These are phyloP conservation scores for Drechmeria coniospora DNA, from an alignment of 2,329 filamentous ascomycete genomes.

Conservation along the genomic window DNA sequence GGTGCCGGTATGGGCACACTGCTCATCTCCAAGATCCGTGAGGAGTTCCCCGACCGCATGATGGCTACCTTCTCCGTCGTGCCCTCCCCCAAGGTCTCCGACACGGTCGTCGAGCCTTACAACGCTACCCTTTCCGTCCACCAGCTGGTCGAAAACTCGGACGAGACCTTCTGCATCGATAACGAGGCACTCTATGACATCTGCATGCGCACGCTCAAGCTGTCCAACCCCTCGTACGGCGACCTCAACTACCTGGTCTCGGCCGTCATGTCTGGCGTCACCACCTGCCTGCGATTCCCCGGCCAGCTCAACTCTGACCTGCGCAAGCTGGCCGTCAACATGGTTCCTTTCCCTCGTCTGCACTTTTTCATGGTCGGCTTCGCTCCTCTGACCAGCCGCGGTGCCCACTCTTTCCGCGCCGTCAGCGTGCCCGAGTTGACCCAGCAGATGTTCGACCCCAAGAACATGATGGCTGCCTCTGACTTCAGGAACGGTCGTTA, in stretches of 20 bases:
- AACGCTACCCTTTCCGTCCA: conserved; percentile 98
- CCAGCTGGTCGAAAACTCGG: conserved; percentile 99
- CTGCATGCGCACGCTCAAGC: conserved; percentile 99
- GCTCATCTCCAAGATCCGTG: conserved; percentile 99
- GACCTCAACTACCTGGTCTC: conserved; percentile 99
- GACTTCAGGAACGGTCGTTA: conserved; percentile 99
- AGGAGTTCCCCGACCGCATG: conserved; percentile 99
- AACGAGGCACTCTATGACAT: conserved; percentile 99
- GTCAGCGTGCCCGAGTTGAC: conserved; percentile 96
- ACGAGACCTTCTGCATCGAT: conserved; percentile 99
- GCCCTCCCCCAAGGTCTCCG: conserved; percentile 97
- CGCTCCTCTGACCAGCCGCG: conserved; percentile 80
- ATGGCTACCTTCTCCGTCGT: conserved; percentile 99
- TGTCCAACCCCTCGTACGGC: conserved; percentile 94
- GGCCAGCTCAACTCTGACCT: conserved; percentile 99
- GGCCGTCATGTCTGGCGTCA: conserved; percentile 98
- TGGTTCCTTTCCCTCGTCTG: conserved; percentile 99
- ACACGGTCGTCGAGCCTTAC: conserved; percentile 99
- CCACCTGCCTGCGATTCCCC: conserved; percentile 96
- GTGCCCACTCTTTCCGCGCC: conserved; percentile 87
- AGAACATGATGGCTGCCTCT: conserved; percentile 99
- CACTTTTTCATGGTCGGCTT: conserved; percentile 99
- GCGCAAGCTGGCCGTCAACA: conserved; percentile 99
- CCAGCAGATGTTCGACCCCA: conserved; percentile 99
- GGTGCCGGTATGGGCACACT: conserved; percentile 99